Percentiles rank a stretch among this genome's conserved stretches.
Conservation (phyloP, 306 rosid genomes). For the Chamaecrista fasciculata region DNA sequence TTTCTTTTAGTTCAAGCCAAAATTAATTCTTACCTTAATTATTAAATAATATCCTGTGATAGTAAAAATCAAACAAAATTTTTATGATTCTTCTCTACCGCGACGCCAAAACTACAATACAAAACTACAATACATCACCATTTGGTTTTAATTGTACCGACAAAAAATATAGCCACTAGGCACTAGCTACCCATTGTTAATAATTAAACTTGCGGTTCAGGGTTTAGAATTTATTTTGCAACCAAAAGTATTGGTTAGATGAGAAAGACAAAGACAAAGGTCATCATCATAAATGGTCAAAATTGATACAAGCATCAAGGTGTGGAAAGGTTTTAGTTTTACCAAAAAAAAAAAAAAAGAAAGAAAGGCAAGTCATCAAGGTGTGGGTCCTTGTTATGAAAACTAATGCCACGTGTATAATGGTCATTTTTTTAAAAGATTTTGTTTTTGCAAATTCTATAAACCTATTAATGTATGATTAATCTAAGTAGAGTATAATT, state of each 20-base stretch:
- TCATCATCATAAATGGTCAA: slow-evolving; percentile 61
- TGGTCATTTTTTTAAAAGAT: background rate
- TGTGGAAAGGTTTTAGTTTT: slow-evolving; percentile 41
- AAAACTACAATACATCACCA: slow-evolving; percentile 25
- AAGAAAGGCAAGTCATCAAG: slow-evolving; percentile 27
- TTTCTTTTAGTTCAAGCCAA: too few species aligned
- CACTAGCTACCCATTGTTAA: slow-evolving; percentile 37
- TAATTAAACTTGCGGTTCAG: slow-evolving; percentile 28
- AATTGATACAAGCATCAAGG: slow-evolving; percentile 22
- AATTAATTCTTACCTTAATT: too few species aligned
- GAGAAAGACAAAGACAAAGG: too few species aligned
- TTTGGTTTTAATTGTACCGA: slow-evolving; percentile 35
- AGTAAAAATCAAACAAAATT: too few species aligned
- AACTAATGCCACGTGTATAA: slow-evolving; percentile 41
- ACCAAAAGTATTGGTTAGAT: slow-evolving; percentile 22
- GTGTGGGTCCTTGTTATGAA: slow-evolving; percentile 38
- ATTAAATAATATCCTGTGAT: too few species aligned
- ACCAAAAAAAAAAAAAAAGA: background rate
- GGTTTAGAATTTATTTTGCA: background rate
- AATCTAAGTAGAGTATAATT: too few species aligned
- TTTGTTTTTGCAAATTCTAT: background rate
- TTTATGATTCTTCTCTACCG: too few species aligned
- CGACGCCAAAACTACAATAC: too few species aligned
- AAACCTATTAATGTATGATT: too few species aligned
- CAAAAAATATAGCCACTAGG: slow-evolving; percentile 39